Evolutionary conservation across 192 early-diverging fungal species (phyloP), one percentile per base, ranked within the genome.

Genomic region (Pilaira anomala): DNA sequence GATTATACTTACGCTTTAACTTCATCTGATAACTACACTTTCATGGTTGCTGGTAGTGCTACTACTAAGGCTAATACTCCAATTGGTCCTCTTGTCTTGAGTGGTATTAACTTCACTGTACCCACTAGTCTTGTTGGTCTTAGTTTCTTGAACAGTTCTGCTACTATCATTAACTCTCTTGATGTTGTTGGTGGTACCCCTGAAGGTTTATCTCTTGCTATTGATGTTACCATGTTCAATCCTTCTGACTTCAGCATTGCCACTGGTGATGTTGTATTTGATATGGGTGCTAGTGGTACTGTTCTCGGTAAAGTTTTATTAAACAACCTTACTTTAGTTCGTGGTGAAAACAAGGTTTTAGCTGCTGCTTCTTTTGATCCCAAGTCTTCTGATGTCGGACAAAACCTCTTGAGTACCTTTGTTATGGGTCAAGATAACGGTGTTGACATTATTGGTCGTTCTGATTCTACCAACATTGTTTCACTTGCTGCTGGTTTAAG

Each of bases 51-150:
- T 42, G 84, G 84, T 49, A 67, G 55, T 30, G 84, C 81, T 16
- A 67, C 66, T 48, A 80, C 79, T 40, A 72, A 74, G 21, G 80
- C 81, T 25, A 24, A 49, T 18, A 88, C 84, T 33, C 73, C 86
- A 18, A 71, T 85, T 45, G 86, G 86, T 62, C 55, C 71, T 50
- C 71, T 88, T 21, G 60, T 46, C 4, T 73, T 86, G 39, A 52
- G 69, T 42, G 80, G 78, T 14, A 77, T 88, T n/a, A 69, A 78
- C 22, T 86, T 86, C 71, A 74, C 67, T 48, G 77, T 80, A 14
- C 69, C 73, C 29, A 76, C 82, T 19, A 18, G 57, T 46, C 65
- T 88, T 18, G 59, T 70, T 9, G 86, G 86, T 48, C 74, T 88
- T 30, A 81, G 80, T 53, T 80, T 82, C 21, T 67, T 88, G 25